phyloP scores from a whole-genome alignment of 139 green algal genomes.

The Coelastrella sp. region DNA sequence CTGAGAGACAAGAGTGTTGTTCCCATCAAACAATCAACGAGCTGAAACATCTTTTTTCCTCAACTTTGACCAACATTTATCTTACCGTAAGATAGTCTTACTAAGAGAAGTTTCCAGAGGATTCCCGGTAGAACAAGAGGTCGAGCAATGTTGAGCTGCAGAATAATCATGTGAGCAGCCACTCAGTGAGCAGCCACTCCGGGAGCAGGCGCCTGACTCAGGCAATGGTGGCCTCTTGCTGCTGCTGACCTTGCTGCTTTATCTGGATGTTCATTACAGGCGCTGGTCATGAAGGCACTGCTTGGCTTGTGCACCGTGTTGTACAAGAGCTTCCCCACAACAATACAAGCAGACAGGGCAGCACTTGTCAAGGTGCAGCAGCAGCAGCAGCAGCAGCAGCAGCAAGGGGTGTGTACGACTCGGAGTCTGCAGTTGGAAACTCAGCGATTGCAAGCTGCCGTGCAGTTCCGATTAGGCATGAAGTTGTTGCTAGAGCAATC shows the following conservation, averaged over 20 bases:
- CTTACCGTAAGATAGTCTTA: too few species aligned
- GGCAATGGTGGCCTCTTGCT: too few species aligned
- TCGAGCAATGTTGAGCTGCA: too few species aligned
- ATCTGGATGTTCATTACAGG: neutral
- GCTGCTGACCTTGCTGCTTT: neutral
- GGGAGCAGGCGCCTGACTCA: too few species aligned
- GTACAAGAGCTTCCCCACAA: constrained; percentile 64
- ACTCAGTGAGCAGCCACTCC: too few species aligned
- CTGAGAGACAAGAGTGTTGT: too few species aligned
- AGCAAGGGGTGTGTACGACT: neutral
- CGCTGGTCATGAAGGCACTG: constrained; percentile 53
- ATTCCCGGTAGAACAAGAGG: too few species aligned
- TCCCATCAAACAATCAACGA: too few species aligned
- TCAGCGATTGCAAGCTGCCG: neutral
- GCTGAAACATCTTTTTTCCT: too few species aligned
- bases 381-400: constrained; percentile 43
- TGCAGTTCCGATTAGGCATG: constrained; percentile 22
- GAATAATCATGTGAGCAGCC: too few species aligned
- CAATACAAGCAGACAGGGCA: constrained; percentile 54
- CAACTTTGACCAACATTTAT: too few species aligned
- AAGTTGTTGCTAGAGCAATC: constrained; percentile 44
- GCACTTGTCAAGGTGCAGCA: constrained; percentile 9
- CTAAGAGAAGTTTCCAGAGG: too few species aligned
- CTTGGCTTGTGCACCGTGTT: constrained; percentile 50
- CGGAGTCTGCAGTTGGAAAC: neutral